Evolutionary conservation across 1,284 basidiomycete genomes (phyloP), one percentile per base, ranked within the genome.

Genomic region (Ustilago esculenta): DNA sequence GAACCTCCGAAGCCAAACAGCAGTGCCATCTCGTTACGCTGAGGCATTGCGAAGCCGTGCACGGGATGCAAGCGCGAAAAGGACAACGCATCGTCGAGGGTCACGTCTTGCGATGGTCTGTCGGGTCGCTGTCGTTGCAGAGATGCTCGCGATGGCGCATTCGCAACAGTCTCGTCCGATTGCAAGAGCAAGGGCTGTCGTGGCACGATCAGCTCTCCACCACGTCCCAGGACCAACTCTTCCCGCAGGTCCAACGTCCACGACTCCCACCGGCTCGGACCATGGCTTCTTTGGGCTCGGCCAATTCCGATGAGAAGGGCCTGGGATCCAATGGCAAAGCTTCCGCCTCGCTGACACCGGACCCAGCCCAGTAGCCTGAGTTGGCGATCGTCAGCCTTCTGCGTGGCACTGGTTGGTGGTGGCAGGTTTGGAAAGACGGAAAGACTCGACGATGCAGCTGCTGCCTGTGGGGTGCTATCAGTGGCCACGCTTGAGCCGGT

Each of bases 1-100:
- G 60, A 71, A 29, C 49, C 57, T 18, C 68, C 68, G 36, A 65
- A 71, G 33, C 68, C 68, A 34, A 71, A 71, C 12, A 61, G 25
- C 12, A 71, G 40, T 8, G 36, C 32, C 2, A 18, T 46, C 36
- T 52, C 51, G 17, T 48, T 20, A 20, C 39, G 48, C 33, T 51
- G 46, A 21, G 46, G 15, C 3, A 35, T 34, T 3, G 21, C 27
- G 12, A 47, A 50, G 7, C 53, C 64, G 18, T 20, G 41, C 5
- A 69, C n/a, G 3, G 68, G 68, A 40, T 64, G 43, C 29, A 71
- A 30, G 24, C 63, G 52, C 15, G 68, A 57, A 46, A 71, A 71
- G 6, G 68, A 55, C 30, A 71, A 20, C 4, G 53, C 52, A 33
- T 54, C 56, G 25, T 66, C 63, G 18, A 37, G 39, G 8, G 37